Conservation (phyloP, 2,329 filamentous ascomycete genomes). For the Bertia moriformis region DNA sequence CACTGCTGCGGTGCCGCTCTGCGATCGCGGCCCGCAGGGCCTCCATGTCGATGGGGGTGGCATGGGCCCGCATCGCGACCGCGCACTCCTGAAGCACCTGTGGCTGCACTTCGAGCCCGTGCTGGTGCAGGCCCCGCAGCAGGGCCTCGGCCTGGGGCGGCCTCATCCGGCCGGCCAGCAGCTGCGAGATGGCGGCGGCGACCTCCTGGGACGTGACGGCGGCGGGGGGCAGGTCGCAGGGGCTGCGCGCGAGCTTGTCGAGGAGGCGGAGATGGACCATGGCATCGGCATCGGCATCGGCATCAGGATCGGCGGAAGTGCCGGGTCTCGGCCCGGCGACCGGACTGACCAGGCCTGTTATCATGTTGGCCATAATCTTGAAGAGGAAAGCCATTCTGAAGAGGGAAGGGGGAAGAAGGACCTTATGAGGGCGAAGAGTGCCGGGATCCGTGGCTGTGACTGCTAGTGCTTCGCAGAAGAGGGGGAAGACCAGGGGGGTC, state of each 20-base stretch:
- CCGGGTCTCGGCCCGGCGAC: too few relatives aligned
- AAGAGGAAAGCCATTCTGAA: too few relatives aligned
- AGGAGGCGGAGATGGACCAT: too few relatives aligned
- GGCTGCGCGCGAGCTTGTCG: slow-evolving; percentile 11
- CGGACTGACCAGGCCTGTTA: too few relatives aligned
- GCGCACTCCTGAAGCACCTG: slow-evolving; percentile 81
- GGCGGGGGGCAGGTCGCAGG: slow-evolving; percentile 18
- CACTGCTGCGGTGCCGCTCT: slow-evolving; percentile 45
- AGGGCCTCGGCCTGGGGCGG: slow-evolving; percentile 76
- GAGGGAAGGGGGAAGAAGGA: too few relatives aligned
- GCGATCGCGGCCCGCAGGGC: slow-evolving; percentile 42
- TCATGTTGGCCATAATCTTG: too few relatives aligned
- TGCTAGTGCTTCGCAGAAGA: too few relatives aligned
- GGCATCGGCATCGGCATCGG: too few relatives aligned
- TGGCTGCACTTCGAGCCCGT: slow-evolving; percentile 66
- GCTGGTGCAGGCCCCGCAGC: slow-evolving; percentile 84
- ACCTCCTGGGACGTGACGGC: slow-evolving; percentile 72
- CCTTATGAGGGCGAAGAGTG: too few relatives aligned
- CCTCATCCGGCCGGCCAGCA: slow-evolving; percentile 83
- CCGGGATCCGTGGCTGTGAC: too few relatives aligned
- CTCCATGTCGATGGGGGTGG: slow-evolving; percentile 53
- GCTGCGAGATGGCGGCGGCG: slow-evolving; percentile 74
- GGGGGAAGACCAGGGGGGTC: too few relatives aligned
- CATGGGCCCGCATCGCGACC: slow-evolving; percentile 67
- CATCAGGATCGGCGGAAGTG: too few relatives aligned